Conservation (phyloP, 2,329 filamentous ascomycete species). For the Ophiostoma sp. region DNA sequence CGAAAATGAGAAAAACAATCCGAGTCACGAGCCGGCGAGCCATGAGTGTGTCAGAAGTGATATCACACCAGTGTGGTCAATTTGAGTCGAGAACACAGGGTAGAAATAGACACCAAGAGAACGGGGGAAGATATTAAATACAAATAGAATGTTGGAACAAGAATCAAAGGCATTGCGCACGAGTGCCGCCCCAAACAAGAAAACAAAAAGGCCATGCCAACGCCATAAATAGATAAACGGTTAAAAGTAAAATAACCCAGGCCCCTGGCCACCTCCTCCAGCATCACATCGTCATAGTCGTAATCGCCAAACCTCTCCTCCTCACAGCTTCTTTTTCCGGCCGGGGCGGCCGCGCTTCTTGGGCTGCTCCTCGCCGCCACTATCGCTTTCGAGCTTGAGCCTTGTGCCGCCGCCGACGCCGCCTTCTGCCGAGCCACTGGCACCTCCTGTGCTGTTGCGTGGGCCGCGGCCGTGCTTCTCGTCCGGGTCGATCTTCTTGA, state of each 20-base stretch:
- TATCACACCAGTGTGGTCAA: not conserved
- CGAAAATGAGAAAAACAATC: too few species aligned
- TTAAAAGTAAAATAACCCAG: not conserved
- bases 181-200: not conserved
- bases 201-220: not conserved
- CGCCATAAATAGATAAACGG: not conserved
- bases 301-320: constrained; percentile 24
- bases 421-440: constrained; percentile 31
- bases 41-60: not conserved
- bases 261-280: not conserved
- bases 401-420: constrained; percentile 19
- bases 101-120: not conserved
- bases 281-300: too few species aligned
- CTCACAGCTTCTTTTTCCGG: constrained; percentile 45
- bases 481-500: constrained; percentile 65
- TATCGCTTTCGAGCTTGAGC: constrained; percentile 27
- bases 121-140: not conserved
- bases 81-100: not conserved
- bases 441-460: constrained; percentile 50
- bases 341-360: constrained; percentile 31
- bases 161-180: not conserved
- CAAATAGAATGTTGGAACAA: not conserved
- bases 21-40: not conserved
- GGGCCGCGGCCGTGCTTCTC: constrained; percentile 43
- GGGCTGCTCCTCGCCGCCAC: constrained; percentile 39